Conservation (phyloP, 2,329 filamentous ascomycete species). For the Diaporthe citrichinensis region DNA sequence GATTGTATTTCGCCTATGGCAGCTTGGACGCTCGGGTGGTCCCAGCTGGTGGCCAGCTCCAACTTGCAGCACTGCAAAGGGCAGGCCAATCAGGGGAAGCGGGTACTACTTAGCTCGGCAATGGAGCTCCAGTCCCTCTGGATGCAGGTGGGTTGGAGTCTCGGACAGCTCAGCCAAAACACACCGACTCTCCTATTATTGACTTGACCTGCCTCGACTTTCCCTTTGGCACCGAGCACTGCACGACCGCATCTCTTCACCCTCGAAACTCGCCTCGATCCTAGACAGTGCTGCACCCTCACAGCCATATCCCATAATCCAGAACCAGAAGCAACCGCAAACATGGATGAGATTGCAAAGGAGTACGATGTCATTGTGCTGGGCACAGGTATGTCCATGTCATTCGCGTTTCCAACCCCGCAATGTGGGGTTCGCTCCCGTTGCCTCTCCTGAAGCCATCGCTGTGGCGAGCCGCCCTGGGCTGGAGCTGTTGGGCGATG, state of each 20-base stretch:
- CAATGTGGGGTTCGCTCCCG: conserved; percentile 44
- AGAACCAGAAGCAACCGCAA: conserved; percentile 48
- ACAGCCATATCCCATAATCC: conserved; percentile 28
- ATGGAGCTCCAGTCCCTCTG: conserved; percentile 35
- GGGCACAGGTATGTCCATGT: conserved; percentile 83
- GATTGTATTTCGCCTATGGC: conserved; percentile 38
- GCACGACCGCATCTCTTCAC: conserved; percentile 28
- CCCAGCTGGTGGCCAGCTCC: conserved; percentile 21
- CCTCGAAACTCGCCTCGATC: conserved; percentile 37
- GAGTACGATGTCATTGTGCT: conserved; percentile 99
- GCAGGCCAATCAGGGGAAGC: conserved; percentile 35
- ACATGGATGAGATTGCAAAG: conserved; percentile 97
- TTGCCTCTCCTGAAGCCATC: conserved; percentile 39
- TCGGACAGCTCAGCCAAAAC: conserved; percentile 38
- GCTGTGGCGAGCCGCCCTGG: conserved; percentile 44
- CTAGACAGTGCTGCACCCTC: conserved; percentile 43
- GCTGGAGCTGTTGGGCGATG: conserved; percentile 39
- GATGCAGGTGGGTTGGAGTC: conserved; percentile 35
- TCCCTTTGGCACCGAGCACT: conserved; percentile 32
- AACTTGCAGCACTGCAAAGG: conserved; percentile 6
- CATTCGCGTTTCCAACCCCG: conserved; percentile 44
- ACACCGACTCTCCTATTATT: conserved; percentile 38
- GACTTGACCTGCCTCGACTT: conserved; percentile 36
- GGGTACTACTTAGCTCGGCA: conserved; percentile 30
- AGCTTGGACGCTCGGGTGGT: conserved; percentile 20